These are phyloP conservation scores for Cadophora gregata DNA, from an alignment of 2,329 filamentous ascomycete genomes.

Conservation along the genomic window DNA sequence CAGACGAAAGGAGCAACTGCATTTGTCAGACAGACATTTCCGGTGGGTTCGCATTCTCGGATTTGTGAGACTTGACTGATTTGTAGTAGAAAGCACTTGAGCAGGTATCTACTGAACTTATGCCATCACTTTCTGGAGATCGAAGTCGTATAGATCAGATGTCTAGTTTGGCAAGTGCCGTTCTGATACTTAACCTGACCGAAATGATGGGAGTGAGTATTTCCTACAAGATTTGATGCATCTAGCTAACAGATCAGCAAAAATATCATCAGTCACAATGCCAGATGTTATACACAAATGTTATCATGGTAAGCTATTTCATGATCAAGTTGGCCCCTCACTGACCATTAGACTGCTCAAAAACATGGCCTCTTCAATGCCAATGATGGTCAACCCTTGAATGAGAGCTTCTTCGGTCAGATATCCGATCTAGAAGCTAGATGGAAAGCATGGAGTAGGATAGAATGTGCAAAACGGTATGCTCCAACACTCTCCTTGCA, in stretches of 20 bases:
- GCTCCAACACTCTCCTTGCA: conserved; percentile 7
- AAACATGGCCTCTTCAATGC: conserved; percentile 56
- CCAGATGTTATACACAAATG: conserved; percentile 54
- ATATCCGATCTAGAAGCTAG: conserved; percentile 51
- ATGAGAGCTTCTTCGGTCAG: conserved; percentile 50
- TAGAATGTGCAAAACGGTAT: conserved; percentile 57
- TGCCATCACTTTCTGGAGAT: conserved; percentile 27
- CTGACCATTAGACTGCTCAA: conserved; percentile 49
- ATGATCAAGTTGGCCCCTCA: not conserved
- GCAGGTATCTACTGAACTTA: conserved; percentile 35
- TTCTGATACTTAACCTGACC: conserved; percentile 33
- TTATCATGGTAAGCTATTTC: conserved; percentile 49
- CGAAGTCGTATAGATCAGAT: conserved; percentile 34
- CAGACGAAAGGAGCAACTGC: conserved; percentile 56
- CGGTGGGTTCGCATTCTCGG: conserved; percentile 18
- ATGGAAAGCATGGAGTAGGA: conserved; percentile 59
- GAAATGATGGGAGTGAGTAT: conserved; percentile 36
- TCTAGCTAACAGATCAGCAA: conserved; percentile 23
- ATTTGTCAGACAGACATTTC: conserved; percentile 47
- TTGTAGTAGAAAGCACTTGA: conserved; percentile 31
- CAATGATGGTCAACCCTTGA: conserved; percentile 51
- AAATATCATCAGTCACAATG: conserved; percentile 49
- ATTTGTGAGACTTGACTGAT: conserved; percentile 17
- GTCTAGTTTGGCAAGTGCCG: conserved; percentile 34
- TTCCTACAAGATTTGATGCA: not conserved